Evolutionary conservation across 2,329 filamentous ascomycete genomes (phyloP).

Genomic region (Sporothrix brasiliensis): DNA sequence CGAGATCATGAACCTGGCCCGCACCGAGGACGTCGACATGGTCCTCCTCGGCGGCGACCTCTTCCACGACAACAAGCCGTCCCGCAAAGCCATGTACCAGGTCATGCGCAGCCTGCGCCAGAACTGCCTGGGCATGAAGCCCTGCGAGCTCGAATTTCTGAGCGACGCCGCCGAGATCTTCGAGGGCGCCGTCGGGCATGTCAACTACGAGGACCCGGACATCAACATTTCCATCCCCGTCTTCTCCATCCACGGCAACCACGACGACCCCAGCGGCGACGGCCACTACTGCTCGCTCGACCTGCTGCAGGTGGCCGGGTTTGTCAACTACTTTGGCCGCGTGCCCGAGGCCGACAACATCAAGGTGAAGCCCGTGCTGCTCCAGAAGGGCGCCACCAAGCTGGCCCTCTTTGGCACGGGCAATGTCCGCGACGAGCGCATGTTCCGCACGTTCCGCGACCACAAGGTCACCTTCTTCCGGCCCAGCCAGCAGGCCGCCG

Average conservation of each 20-base stretch:
- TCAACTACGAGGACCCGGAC: constrained; percentile 96
- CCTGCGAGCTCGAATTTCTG: constrained; percentile 91
- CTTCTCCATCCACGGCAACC: constrained; percentile 97
- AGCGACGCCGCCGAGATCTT: constrained; percentile 93
- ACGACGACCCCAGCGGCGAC: constrained; percentile 97
- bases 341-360: constrained; percentile 93
- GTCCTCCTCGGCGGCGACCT: constrained; percentile 91
- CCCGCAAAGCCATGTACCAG: constrained; percentile 92
- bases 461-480: constrained; percentile 92
- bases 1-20: constrained; percentile 88
- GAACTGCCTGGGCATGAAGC: constrained; percentile 94
- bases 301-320: constrained; percentile 82
- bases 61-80: constrained; percentile 98
- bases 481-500: constrained; percentile 74
- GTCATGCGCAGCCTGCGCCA: constrained; percentile 92
- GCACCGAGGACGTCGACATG: constrained; percentile 88
- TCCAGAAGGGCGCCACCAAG: constrained; percentile 93
- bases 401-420: constrained; percentile 91
- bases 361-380: constrained; percentile 82
- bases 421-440: constrained; percentile 91
- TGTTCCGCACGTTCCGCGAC: constrained; percentile 92
- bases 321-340: constrained; percentile 95
- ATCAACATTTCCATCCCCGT: constrained; percentile 97
- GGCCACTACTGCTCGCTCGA: constrained; percentile 90
- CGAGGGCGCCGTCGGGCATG: constrained; percentile 83